Conservation (phyloP, 2,329 filamentous ascomycete species). For the Colletotrichum cordylinicola region DNA sequence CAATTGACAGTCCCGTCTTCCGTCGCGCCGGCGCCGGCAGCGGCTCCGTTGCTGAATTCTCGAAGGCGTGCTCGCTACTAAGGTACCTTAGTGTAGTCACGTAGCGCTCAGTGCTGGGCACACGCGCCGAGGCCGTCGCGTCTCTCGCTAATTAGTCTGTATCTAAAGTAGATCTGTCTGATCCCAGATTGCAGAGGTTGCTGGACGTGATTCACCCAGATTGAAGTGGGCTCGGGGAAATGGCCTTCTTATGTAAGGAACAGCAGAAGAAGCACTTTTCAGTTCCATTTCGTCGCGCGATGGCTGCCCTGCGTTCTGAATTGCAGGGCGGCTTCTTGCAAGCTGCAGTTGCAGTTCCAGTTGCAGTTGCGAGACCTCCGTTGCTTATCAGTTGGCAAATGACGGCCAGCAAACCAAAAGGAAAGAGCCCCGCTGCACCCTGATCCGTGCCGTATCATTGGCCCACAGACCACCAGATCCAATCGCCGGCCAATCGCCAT, state of each 20-base stretch:
- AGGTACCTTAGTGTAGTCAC: neutral
- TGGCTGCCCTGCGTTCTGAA: neutral
- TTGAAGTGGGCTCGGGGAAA: neutral
- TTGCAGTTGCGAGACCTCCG: neutral
- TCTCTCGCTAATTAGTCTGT: neutral
- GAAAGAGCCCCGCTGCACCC: neutral
- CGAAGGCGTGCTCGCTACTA: neutral
- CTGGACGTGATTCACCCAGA: neutral
- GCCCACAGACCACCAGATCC: neutral
- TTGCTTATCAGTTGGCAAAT: slow-evolving; percentile 7
- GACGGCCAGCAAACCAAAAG: neutral
- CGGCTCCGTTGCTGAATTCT: neutral
- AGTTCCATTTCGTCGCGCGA: neutral
- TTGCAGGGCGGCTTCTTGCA: neutral
- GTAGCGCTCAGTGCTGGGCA: neutral
- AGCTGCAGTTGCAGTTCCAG: neutral
- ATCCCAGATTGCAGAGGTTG: neutral
- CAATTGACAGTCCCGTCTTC: neutral
- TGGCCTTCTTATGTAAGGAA: neutral
- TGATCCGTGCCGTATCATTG: neutral
- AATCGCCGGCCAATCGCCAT: neutral
- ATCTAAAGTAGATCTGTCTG: neutral
- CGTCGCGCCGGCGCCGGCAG: neutral
- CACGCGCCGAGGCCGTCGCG: neutral
- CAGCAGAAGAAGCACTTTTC: neutral